These are phyloP conservation scores for Arachis stenosperma DNA, from an alignment of 306 rosid genomes.

Conservation along the genomic window DNA sequence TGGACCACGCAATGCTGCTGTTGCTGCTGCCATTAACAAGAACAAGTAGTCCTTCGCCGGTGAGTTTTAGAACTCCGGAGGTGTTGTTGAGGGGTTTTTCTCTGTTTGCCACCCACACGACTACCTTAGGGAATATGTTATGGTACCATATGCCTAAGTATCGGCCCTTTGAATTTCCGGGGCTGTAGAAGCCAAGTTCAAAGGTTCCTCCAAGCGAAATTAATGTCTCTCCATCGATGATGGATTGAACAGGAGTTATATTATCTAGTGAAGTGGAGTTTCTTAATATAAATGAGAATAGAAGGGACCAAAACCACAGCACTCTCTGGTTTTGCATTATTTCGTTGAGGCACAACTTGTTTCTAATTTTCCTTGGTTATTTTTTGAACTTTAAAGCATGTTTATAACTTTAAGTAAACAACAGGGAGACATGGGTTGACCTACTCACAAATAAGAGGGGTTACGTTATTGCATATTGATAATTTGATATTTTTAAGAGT, in stretches of 20 bases:
- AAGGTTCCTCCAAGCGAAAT: slow-evolving; percentile 24
- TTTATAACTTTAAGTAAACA: no score
- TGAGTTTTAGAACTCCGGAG: slow-evolving; percentile 4
- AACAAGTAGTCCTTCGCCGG: no score
- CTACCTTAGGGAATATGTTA: slow-evolving; percentile 29
- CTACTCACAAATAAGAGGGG: no score
- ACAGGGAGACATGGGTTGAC: no score
- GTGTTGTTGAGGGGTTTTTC: slow-evolving; percentile 26
- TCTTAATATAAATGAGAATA: no score
- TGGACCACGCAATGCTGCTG: slow-evolving; percentile 25
- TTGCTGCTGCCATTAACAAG: neutral
- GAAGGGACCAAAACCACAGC: no score
- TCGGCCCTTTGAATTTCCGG: slow-evolving; percentile 8
- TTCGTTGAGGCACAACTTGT: no score
- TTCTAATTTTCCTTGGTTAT: no score
- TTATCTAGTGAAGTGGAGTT: slow-evolving; percentile 1
- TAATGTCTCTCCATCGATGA: slow-evolving; percentile 28
- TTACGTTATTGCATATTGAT: no score
- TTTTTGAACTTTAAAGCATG: no score
- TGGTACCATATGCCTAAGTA: slow-evolving; percentile 46
- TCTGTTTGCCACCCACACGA: slow-evolving; percentile 47
- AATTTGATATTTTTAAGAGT: no score
- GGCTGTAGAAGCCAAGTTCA: slow-evolving; percentile 45
- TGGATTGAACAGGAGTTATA: slow-evolving; percentile 33
- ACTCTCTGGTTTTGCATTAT: no score